These are phyloP conservation scores for Termitomyces sp. DNA, from an alignment of 1,284 basidiomycete species.

Conservation along the genomic window DNA sequence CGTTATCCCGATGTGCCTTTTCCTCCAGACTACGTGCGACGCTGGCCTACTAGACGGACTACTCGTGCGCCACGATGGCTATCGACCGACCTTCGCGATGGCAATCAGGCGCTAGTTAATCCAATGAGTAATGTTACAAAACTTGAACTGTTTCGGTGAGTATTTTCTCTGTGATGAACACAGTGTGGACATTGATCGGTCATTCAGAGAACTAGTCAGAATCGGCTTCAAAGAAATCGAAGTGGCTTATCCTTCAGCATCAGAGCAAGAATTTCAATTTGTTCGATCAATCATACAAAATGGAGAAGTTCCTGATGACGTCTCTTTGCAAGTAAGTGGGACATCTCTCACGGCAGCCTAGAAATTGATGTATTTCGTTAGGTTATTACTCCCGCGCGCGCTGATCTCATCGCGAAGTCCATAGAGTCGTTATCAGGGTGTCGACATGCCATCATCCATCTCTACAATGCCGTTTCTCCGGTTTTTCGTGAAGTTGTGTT, in stretches of 20 bases:
- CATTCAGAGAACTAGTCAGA: constrained; percentile 49
- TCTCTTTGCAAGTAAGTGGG: constrained; percentile 75
- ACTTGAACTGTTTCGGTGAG: constrained; percentile 72
- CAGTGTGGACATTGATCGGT: background rate
- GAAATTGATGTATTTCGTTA: constrained; percentile 27
- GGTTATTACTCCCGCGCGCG: constrained; percentile 82
- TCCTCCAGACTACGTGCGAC: constrained; percentile 46
- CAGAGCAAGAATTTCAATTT: constrained; percentile 84
- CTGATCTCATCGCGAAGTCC: constrained; percentile 80
- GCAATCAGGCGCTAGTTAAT: constrained; percentile 85
- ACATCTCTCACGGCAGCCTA: constrained; percentile 5
- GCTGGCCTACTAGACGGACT: constrained; percentile 77
- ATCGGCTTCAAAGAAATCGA: constrained; percentile 93
- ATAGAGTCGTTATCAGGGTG: constrained; percentile 79
- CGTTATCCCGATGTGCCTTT: constrained; percentile 72
- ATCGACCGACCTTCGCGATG: constrained; percentile 86
- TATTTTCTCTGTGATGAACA: background rate
- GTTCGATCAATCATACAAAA: constrained; percentile 75
- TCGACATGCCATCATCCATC: constrained; percentile 85
- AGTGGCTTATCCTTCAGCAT: constrained; percentile 81
- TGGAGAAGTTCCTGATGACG: constrained; percentile 75
- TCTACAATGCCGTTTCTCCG: constrained; percentile 89
- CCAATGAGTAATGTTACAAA: constrained; percentile 86
- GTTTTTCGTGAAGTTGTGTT: constrained; percentile 88
- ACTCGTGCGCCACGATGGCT: constrained; percentile 79